phyloP scores from a whole-genome alignment of 768 basidiomycete genomes.

The Termitomyces eurrhizus region DNA sequence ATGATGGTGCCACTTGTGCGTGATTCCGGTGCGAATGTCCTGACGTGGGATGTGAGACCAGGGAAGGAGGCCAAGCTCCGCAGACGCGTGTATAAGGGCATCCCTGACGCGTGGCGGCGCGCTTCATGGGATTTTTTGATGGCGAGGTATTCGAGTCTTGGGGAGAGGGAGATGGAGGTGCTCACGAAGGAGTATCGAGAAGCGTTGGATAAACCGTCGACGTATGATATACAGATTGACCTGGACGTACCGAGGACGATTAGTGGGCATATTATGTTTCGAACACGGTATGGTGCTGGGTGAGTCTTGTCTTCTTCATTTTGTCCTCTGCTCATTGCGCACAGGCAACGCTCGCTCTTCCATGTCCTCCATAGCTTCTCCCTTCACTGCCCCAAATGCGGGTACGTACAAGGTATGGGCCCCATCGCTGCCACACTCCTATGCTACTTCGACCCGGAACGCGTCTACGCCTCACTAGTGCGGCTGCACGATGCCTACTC shows the following conservation, averaged over 20 bases:
- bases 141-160: conserved; percentile 44
- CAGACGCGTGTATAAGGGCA: conserved; percentile 85
- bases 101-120: conserved; percentile 93
- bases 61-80: conserved; percentile 68
- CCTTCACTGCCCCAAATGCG: conserved; percentile 77
- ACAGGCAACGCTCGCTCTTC: conserved; percentile 90
- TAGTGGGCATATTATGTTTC: conserved; percentile 90
- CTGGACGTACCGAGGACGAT: conserved; percentile 97
- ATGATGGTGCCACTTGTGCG: conserved; percentile 74
- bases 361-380: conserved; percentile 93
- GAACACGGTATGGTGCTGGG: conserved; percentile 95
- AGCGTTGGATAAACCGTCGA: conserved; percentile 73
- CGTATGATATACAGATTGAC: conserved; percentile 95
- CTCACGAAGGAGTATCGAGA: conserved; percentile 54
- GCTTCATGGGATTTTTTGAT: conserved; percentile 90
- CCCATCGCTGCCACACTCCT: conserved; percentile 93
- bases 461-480: conserved; percentile 79
- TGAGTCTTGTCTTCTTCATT: conserved; percentile 34
- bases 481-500: conserved; percentile 86
- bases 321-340: background rate
- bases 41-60: conserved; percentile 64
- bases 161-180: conserved; percentile 38
- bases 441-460: conserved; percentile 90
- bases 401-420: conserved; percentile 99
- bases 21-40: conserved; percentile 74